A percentile compares a stretch with the other conserved stretches of the same genome.
Conservation (phyloP, 208 protist species). For the Phytomonas serpens region DNA sequence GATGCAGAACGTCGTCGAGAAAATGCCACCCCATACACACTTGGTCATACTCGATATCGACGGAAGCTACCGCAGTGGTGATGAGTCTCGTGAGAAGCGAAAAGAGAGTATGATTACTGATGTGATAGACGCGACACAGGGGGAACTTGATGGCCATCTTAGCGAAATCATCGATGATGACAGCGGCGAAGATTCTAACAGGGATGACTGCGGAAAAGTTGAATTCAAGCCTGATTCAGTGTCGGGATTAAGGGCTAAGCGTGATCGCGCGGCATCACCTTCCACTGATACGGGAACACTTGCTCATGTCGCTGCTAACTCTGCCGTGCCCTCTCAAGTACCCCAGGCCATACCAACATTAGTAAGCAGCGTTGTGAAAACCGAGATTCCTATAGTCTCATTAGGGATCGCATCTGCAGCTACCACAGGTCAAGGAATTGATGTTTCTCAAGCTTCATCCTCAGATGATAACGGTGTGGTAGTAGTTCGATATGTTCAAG, state of each 20-base stretch:
- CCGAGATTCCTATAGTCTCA: neutral
- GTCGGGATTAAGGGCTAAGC: neutral
- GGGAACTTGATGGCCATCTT: constrained; percentile 44
- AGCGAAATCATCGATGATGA: constrained; percentile 35
- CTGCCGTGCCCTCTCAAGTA: neutral
- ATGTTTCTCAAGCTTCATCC: constrained; percentile 12
- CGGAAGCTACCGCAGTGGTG: constrained; percentile 66
- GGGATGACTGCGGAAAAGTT: neutral
- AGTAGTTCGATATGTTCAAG: constrained; percentile 53
- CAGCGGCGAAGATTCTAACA: constrained; percentile 19
- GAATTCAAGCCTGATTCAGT: neutral
- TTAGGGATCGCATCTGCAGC: neutral
- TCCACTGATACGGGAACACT: neutral
- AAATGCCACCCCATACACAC: constrained; percentile 72
- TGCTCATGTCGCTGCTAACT: neutral
- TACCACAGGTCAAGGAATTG: neutral
- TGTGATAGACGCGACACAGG: constrained; percentile 53
- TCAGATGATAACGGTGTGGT: constrained; percentile 49
- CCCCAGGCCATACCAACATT: neutral
- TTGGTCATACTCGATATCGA: constrained; percentile 70
- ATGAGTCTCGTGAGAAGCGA: constrained; percentile 48
- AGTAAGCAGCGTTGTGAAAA: constrained; percentile 6
- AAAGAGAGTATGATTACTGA: constrained; percentile 54
- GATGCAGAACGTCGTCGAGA: constrained; percentile 57
- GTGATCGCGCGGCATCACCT: neutral